Evolutionary conservation across 1,284 basidiomycete species (phyloP), one percentile per base, ranked within the genome.

Genomic region (Tetrapyrgos nigripes): DNA sequence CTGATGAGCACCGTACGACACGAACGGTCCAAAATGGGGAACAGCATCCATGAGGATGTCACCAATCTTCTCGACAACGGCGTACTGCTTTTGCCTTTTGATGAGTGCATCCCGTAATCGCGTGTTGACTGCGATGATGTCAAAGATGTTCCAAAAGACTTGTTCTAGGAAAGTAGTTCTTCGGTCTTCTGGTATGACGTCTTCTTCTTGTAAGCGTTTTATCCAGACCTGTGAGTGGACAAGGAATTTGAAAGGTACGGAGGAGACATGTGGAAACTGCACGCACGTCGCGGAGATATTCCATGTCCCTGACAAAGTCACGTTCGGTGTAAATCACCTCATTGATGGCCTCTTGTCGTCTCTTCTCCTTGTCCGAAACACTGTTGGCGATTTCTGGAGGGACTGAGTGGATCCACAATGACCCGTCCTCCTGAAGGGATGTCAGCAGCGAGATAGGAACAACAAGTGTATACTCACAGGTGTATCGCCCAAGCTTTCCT

Each of bases 291-390:
- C 96, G 91, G 45, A 99, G 83, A 72, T 99, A 99, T 75, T 99
- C 97, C 85, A 99, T 88, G 75, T 98, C 97, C 55, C 94, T 86
- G 44, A 99, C 96, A 76, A 98, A 99, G 78, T 98, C 96, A 19
- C 96, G 86, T 73, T 99, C 97, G 17, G 97, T 99, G 73, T 98
- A 98, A 55, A 98, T 97, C 64, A 98, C 94, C 79, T 99, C 97
- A 73, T 99, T 99, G 79, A 99, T 98, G 29, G 96, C 94, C 74
- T 99, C 97, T 72, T 99, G 97, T 1, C 97, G 86, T 75, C 89
- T 97, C 83, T 97, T 96, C 79, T 99, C 97, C 33, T 80, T 83
- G 61, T 98, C 96, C 3, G 91, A 91, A 37, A 98, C 93, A 68
- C 90, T 93, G 68, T 97, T 94, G 44, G 93, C 89, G 43, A 99